A percentile compares a stretch with the other conserved stretches of the same genome.
Evolutionary conservation across 306 rosid species (phyloP).

Genomic region (Luffa acutangula): DNA sequence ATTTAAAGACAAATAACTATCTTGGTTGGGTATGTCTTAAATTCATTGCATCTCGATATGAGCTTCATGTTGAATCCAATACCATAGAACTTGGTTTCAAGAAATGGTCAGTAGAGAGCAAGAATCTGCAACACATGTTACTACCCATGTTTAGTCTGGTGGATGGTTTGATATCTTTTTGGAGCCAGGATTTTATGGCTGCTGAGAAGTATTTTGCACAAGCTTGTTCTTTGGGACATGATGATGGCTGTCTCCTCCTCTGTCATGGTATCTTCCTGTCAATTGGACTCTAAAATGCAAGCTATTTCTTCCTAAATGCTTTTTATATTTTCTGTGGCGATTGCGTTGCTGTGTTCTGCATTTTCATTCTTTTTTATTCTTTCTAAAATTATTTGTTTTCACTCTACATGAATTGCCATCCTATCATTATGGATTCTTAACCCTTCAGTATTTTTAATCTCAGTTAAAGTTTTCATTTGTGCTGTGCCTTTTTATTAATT

Average conservation of each 20-base stretch:
- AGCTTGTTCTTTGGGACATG: slow-evolving; percentile 56
- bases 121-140: slow-evolving; percentile 38
- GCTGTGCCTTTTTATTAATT: neutral
- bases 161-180: slow-evolving; percentile 41
- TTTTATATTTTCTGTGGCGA: neutral
- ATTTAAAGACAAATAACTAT: slow-evolving; percentile 52
- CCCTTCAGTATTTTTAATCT: neutral
- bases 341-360: neutral
- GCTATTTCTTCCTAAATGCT: neutral
- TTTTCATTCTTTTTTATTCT: neutral
- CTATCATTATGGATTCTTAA: neutral
- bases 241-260: slow-evolving; percentile 57
- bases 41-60: slow-evolving; percentile 42
- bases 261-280: slow-evolving; percentile 55
- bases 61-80: slow-evolving; percentile 31
- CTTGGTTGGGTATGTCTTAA: slow-evolving; percentile 90
- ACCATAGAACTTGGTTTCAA: slow-evolving; percentile 35
- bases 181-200: slow-evolving; percentile 43
- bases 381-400: neutral
- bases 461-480: neutral
- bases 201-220: slow-evolving; percentile 62
- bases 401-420: neutral
- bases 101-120: slow-evolving; percentile 30
- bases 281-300: neutral
- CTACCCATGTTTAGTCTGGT: slow-evolving; percentile 51